Percentiles rank a stretch among this genome's conserved stretches.
These are phyloP conservation scores for Simplicillium aogashimaense DNA, from an alignment of 2,329 filamentous ascomycete species.

Conservation along the genomic window DNA sequence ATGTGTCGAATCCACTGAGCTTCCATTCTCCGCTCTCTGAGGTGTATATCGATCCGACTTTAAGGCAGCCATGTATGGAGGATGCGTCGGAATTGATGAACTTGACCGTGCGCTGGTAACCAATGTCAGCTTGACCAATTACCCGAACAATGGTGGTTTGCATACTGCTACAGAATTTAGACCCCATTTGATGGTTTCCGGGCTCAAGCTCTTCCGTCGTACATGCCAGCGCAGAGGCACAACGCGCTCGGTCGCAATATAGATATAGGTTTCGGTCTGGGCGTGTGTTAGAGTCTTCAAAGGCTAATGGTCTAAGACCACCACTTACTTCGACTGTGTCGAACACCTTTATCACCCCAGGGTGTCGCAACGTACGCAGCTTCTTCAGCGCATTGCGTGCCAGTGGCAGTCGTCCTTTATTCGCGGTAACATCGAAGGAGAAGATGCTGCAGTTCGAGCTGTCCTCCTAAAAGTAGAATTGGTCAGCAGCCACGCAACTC, in stretches of 20 bases:
- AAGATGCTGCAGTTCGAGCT: conserved; percentile 93
- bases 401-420: conserved; percentile 72
- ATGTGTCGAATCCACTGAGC: conserved; percentile 81
- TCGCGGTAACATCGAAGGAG: conserved; percentile 79
- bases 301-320: conserved; percentile 11
- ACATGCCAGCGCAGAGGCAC: conserved; percentile 84
- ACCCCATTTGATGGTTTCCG: conserved; percentile 96
- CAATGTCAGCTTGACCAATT: neutral
- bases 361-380: conserved; percentile 83
- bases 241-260: conserved; percentile 88
- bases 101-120: conserved; percentile 70
- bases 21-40: conserved; percentile 98
- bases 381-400: conserved; percentile 93
- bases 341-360: conserved; percentile 85
- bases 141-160: neutral
- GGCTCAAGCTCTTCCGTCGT: conserved; percentile 74
- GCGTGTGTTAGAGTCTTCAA: conserved; percentile 2
- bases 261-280: conserved; percentile 87
- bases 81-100: conserved; percentile 92
- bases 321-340: conserved; percentile 76
- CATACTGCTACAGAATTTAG: conserved; percentile 73
- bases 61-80: conserved; percentile 82
- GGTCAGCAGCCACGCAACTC: neutral
- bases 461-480: conserved; percentile 57
- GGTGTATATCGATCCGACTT: conserved; percentile 80